Conservation (phyloP, 441 rosid genomes). For the Gossypium trilobum region DNA sequence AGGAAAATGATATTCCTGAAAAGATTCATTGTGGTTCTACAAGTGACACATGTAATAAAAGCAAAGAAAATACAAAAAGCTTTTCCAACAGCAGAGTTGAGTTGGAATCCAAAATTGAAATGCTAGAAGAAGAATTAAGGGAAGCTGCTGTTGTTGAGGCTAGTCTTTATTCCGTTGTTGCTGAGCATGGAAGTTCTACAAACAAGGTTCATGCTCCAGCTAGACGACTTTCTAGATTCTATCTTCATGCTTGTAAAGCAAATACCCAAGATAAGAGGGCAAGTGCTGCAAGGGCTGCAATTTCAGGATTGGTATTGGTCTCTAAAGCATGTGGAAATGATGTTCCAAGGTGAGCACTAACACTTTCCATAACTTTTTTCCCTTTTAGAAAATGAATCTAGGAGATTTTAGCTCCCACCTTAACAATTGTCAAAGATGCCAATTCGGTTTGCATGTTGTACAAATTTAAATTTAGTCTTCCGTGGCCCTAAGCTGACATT, state of each 20-base stretch:
- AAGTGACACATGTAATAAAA: slow-evolving; percentile 16
- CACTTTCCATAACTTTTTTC: neutral
- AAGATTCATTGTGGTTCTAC: slow-evolving; percentile 12
- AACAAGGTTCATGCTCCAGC: slow-evolving; percentile 87
- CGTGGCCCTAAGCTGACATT: neutral
- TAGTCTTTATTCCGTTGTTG: slow-evolving; percentile 70
- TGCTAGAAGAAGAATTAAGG: slow-evolving; percentile 70
- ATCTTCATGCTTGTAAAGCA: slow-evolving; percentile 62
- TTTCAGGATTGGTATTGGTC: slow-evolving; percentile 73
- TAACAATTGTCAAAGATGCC: neutral
- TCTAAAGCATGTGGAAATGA: slow-evolving; percentile 94
- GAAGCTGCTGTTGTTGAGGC: slow-evolving; percentile 84
- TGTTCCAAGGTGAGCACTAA: slow-evolving; percentile 64
- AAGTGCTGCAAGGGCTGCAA: slow-evolving; percentile 60
- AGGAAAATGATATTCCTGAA: slow-evolving; percentile 21
- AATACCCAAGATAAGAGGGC: slow-evolving; percentile 43
- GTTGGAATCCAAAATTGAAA: slow-evolving; percentile 38
- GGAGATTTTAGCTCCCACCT: neutral
- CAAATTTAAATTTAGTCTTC: neutral
- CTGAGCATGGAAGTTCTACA: slow-evolving; percentile 84
- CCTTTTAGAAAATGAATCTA: neutral
- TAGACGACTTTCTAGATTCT: slow-evolving; percentile 78
- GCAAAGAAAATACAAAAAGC: slow-evolving; percentile 22
- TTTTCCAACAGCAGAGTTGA: slow-evolving; percentile 29
- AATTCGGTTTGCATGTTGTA: slow-evolving; percentile 9